phyloP scores from a whole-genome alignment of 345 rosid species.

The Raphanus sativus region DNA sequence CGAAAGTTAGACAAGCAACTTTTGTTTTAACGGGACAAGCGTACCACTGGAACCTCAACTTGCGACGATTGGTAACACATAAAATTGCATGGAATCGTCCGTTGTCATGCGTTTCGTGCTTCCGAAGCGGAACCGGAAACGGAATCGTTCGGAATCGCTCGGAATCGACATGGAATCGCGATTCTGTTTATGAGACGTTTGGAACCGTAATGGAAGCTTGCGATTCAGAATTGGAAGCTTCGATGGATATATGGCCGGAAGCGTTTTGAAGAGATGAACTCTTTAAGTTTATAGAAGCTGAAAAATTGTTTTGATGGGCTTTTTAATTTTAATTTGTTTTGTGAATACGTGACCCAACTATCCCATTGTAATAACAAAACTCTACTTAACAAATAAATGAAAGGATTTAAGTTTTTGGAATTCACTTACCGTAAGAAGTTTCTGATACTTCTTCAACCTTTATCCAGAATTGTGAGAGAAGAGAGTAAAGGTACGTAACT shows the following conservation, averaged over 20 bases:
- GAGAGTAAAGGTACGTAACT: not conserved
- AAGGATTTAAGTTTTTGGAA: not conserved
- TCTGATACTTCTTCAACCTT: not conserved
- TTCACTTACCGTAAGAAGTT: not conserved
- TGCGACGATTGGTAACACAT: too few relatives aligned
- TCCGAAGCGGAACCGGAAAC: not conserved
- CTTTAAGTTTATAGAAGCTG: not conserved
- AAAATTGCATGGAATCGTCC: not conserved
- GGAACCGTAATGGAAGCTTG: not conserved
- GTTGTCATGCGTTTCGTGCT: not conserved
- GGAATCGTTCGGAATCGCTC: not conserved
- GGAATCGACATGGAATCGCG: not conserved
- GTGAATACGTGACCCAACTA: not conserved
- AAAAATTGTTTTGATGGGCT: not conserved
- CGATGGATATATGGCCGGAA: not conserved
- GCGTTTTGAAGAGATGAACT: not conserved
- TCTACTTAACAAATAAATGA: not conserved
- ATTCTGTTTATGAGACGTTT: not conserved
- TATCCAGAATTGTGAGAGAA: not conserved
- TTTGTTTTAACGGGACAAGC: too few relatives aligned
- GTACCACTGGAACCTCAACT: too few relatives aligned
- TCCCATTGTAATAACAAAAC: not conserved
- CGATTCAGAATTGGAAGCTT: not conserved
- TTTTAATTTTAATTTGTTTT: too few relatives aligned
- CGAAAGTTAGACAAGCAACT: too few relatives aligned